Evolutionary conservation across 768 basidiomycete genomes (phyloP).

Genomic region (Trametes maxima): DNA sequence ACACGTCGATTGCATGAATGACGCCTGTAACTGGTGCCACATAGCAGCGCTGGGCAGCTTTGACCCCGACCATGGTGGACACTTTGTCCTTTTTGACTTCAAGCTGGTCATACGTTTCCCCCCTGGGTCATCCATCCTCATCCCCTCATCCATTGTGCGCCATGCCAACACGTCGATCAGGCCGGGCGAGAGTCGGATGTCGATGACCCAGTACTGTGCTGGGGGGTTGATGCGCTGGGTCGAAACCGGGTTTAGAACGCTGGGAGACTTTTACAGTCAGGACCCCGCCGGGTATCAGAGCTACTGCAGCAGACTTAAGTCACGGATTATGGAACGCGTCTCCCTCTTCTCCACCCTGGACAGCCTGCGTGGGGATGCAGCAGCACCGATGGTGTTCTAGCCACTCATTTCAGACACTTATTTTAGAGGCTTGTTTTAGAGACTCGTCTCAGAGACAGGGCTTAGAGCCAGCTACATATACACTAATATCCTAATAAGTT

Average conservation of each 20-base stretch:
- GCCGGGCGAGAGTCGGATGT: slow-evolving; percentile 7
- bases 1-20: slow-evolving; percentile 19
- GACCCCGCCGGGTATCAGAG: not conserved
- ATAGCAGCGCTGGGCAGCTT: slow-evolving; percentile 24
- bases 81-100: slow-evolving; percentile 22
- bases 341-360: not conserved
- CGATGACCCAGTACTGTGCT: slow-evolving; percentile 18
- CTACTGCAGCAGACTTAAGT: not conserved
- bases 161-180: slow-evolving; percentile 26
- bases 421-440: too few relatives aligned
- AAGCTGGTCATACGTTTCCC: slow-evolving; percentile 27
- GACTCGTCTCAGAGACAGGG: too few relatives aligned
- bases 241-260: not conserved
- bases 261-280: not conserved
- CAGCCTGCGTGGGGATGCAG: not conserved
- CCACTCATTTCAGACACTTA: too few relatives aligned
- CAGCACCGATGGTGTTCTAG: too few relatives aligned
- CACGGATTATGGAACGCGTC: not conserved
- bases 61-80: slow-evolving; percentile 21
- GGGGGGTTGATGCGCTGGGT: slow-evolving; percentile 19
- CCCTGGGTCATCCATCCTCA: slow-evolving; percentile 20
- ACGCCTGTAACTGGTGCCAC: slow-evolving; percentile 15
- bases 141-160: slow-evolving; percentile 22
- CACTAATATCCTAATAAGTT: too few relatives aligned
- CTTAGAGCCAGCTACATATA: too few relatives aligned